A percentile compares a stretch with the other conserved stretches of the same genome.
These are phyloP conservation scores for Aspergillus sclerotioniger DNA, from an alignment of 495 filamentous ascomycete genomes.

Conservation along the genomic window DNA sequence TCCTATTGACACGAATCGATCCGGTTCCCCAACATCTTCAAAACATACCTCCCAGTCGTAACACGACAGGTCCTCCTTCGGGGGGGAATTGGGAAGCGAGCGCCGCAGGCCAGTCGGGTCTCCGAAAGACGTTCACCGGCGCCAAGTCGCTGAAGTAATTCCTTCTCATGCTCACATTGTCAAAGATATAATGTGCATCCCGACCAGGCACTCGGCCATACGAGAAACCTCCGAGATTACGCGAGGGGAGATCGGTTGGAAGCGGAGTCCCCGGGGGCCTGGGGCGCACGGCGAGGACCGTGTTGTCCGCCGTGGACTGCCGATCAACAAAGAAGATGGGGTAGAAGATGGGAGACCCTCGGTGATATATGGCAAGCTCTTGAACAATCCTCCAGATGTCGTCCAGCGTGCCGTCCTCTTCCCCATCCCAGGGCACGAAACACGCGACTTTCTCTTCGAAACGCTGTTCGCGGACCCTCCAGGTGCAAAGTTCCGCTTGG, in stretches of 20 bases:
- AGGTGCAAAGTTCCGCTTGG: neutral
- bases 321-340: slow-evolving; percentile 15
- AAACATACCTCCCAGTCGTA: too few relatives aligned
- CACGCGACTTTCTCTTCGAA: slow-evolving; percentile 4
- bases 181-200: slow-evolving; percentile 5
- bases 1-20: too few relatives aligned
- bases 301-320: slow-evolving; percentile 10
- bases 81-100: too few relatives aligned
- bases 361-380: slow-evolving; percentile 3
- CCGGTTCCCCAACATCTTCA: too few relatives aligned
- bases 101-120: neutral
- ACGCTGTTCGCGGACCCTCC: neutral
- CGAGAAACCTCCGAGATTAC: slow-evolving; percentile 5
- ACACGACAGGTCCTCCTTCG: too few relatives aligned
- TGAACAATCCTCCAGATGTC: slow-evolving; percentile 18
- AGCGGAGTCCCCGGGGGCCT: neutral
- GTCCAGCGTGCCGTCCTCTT: slow-evolving; percentile 12
- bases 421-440: slow-evolving; percentile 14
- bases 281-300: slow-evolving; percentile 5
- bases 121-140: neutral
- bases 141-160: slow-evolving; percentile 6
- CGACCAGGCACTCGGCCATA: slow-evolving; percentile 11
- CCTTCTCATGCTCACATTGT: slow-evolving; percentile 7
- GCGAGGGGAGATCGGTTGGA: slow-evolving; percentile 6
- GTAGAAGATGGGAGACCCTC: neutral